Evolutionary conservation across 2,329 filamentous ascomycete genomes (phyloP), one percentile per base, ranked within the genome.

Genomic region (Aspergillus melleus): DNA sequence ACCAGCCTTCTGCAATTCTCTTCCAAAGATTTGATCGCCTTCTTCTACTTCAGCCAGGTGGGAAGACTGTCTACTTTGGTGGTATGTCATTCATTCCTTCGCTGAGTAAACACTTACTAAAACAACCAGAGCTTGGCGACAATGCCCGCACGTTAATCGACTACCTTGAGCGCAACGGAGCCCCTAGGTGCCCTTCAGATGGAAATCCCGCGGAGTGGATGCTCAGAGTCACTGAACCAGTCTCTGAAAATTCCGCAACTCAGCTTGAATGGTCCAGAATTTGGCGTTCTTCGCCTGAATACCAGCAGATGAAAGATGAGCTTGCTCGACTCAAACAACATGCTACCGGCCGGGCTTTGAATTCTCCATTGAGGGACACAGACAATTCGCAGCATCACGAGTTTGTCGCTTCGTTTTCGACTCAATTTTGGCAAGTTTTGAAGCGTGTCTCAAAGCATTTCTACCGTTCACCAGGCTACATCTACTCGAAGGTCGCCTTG

Each of bases 1-100:
- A 98, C 74, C 94, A 98, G 76, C 94, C 94, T n/a, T 96, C 91
- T 16, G 92, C 92, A 39, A 92, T 96, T 84, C 83, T 97, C 54
- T 96, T 97, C 81, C 91, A 96, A 74, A 89, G 91, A 59, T 97
- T 89, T 54, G 87, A 89, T 61, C 82, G 83, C 1, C 76, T 89
- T 2, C 76, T 89, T 0, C 87, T 90, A 73, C 80, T 90, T 3
- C 86, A 86, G 9, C 82, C 79, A 58, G 87, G 88, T 36, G 88
- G 88, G 1, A 85, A 81, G 69, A 89, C 86, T 0, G 86, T 90
- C 1, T 90, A 90, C 68, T 90, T 90, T 72, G 88, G 88, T 6
- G 80, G 88, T 2, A 86, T 90, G 22, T 3, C 22, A 22, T 22
- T 22, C 22, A 22, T 22, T 22, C 4, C 3, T 3, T 22, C 2